These are phyloP conservation scores for Pseudevernia furfuracea DNA, from an alignment of 495 filamentous ascomycete genomes.

Conservation along the genomic window DNA sequence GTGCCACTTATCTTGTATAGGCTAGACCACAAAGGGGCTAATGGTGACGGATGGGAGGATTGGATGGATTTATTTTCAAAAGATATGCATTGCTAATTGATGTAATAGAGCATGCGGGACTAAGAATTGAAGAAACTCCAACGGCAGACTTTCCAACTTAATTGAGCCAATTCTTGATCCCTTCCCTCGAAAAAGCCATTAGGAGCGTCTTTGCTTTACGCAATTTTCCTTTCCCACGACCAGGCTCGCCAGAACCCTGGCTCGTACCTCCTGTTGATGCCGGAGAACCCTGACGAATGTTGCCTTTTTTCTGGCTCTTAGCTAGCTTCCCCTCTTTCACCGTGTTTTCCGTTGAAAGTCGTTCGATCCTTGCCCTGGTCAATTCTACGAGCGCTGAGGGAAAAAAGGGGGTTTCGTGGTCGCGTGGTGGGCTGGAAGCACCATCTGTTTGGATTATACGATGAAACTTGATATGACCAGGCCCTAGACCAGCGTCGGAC, in stretches of 20 bases:
- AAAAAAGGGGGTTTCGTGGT: not conserved
- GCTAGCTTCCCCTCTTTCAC: not conserved
- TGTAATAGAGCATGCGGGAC: not conserved
- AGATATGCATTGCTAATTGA: not conserved
- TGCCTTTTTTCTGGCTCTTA: not conserved
- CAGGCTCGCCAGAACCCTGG: not conserved
- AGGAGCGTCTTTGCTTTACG: constrained; percentile 30
- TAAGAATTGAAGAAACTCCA: not conserved
- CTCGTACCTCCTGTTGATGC: constrained; percentile 2
- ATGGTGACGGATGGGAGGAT: not conserved
- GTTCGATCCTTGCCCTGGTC: not conserved
- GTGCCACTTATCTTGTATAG: not conserved
- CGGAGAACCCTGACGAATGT: not conserved
- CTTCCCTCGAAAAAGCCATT: constrained; percentile 36
- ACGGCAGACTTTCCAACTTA: constrained; percentile 11
- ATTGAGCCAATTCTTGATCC: constrained; percentile 39
- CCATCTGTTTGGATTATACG: constrained; percentile 2
- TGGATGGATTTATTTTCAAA: not conserved
- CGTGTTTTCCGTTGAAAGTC: not conserved
- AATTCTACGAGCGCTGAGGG: not conserved
- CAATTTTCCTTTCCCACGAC: constrained; percentile 5
- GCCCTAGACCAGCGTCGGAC: not conserved
- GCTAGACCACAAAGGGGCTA: no score
- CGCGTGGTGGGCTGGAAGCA: constrained; percentile 1
- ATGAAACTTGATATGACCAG: constrained; percentile 1